Base-by-base conservation (phyloP, 345 rosid genomes). In the Balakata baccata region DNA sequence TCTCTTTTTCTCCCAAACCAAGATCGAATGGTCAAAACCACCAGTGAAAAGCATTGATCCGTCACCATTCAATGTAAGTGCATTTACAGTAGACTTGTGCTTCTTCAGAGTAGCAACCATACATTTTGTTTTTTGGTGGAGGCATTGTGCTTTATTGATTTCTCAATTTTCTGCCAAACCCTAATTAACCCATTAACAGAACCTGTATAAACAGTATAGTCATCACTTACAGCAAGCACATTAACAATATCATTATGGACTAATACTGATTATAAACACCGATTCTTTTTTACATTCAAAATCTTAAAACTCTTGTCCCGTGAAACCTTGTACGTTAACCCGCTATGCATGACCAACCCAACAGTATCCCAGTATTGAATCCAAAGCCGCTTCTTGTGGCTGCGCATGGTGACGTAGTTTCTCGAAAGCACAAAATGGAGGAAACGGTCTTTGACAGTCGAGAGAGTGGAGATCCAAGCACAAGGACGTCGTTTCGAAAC, bases 291-390 rank as follows among this genome's bases (percentile, higher is more conserved):
- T 22, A 65, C 52, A 50, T 72, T 62, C 90, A 85, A 87, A 61
- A 72, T 74, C 85, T 87, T 84, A 43, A 87, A 78, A 64, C 84
- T 83, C 71, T 74, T 79, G 49, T 87, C 88, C 90, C 90, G 85
- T 4, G 86, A 87, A 69, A 77, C 86, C 1, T 88, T 83, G 25
- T 83, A 85, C 74, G 81, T 69, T 22, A 83, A 41, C 34, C 82
- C 87, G 20, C 77, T 67, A 41, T 78, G 74, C 37, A 85, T 64
- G 0, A 58, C 83, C 34, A 83, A 53, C 43, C 82, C 79, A 72
- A 85, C 86, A 3, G 88, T 14, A 51, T 87, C 88, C 74, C 80
- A 70, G 74, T 87, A 88, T 50, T 87, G 76, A 10, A 83, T 73
- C 90, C 90, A 87, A 46, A 85, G 82, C 58, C 74, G 74, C 80